Conservation (phyloP, 805 yeast species). For the Zygoascus ofunaensis region DNA sequence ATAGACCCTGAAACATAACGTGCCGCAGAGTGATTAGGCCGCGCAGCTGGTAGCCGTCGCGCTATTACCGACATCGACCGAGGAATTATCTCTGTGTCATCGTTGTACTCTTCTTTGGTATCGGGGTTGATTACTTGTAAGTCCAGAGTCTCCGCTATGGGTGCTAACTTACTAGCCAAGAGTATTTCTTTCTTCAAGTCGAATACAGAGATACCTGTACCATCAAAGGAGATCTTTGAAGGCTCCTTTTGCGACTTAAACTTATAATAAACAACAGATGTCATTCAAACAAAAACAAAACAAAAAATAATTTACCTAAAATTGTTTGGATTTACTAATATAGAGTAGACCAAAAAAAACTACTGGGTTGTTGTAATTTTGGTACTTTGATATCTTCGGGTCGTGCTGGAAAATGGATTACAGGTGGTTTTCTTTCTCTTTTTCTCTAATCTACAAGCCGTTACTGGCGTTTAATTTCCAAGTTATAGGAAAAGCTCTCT, state of each 20-base stretch:
- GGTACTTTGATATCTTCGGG: too few species aligned
- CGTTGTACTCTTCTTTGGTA: slow-evolving; percentile 64
- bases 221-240: slow-evolving; percentile 79
- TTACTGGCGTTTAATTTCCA: too few species aligned
- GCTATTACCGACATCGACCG: slow-evolving; percentile 80
- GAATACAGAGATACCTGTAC: slow-evolving; percentile 92
- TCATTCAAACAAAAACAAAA: slow-evolving; percentile 38
- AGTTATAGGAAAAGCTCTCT: too few species aligned
- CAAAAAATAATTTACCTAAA: background rate
- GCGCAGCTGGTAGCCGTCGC: slow-evolving; percentile 62
- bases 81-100: slow-evolving; percentile 86
- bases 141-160: slow-evolving; percentile 71
- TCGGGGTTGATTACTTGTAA: slow-evolving; percentile 63
- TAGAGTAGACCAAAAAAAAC: too few species aligned
- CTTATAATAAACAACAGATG: slow-evolving; percentile 79
- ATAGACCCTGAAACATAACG: slow-evolving; percentile 50
- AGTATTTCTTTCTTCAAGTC: slow-evolving; percentile 90
- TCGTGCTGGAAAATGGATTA: too few species aligned
- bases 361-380: too few species aligned
- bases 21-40: slow-evolving; percentile 43
- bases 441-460: too few species aligned
- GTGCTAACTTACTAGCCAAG: slow-evolving; percentile 66
- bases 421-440: too few species aligned
- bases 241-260: slow-evolving; percentile 77
- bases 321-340: background rate